These are phyloP conservation scores for Aspergillus sp. DNA, from an alignment of 2,329 filamentous ascomycete species.

Conservation along the genomic window DNA sequence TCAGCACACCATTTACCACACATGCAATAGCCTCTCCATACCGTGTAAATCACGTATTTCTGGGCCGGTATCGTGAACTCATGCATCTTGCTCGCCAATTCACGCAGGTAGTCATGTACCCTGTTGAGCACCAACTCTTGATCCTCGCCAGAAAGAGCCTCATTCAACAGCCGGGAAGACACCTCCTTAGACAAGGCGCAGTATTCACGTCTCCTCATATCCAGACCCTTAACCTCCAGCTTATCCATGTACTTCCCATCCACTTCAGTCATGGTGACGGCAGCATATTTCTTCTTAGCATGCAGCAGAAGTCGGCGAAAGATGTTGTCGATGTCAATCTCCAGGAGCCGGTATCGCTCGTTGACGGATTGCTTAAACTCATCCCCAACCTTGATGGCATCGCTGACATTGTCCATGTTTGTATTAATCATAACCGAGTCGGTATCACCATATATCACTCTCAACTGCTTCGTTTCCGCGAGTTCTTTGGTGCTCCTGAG, in stretches of 20 bases:
- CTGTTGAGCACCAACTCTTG: slow-evolving; percentile 77
- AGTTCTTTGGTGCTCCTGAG: slow-evolving; percentile 90
- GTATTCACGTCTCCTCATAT: slow-evolving; percentile 97
- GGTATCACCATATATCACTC: slow-evolving; percentile 97
- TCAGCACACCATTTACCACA: slow-evolving; percentile 8
- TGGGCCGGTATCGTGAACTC: slow-evolving; percentile 62
- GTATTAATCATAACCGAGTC: slow-evolving; percentile 99
- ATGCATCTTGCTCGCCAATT: slow-evolving; percentile 79
- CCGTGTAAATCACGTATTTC: slow-evolving; percentile 94
- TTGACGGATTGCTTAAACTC: slow-evolving; percentile 96
- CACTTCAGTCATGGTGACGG: slow-evolving; percentile 82
- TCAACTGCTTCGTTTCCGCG: slow-evolving; percentile 79
- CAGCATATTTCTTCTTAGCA: slow-evolving; percentile 99
- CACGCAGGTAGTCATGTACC: slow-evolving; percentile 85
- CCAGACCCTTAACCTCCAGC: slow-evolving; percentile 94
- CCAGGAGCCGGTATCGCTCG: slow-evolving; percentile 79
- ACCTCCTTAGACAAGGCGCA: slow-evolving; percentile 93
- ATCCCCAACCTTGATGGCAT: slow-evolving; percentile 81
- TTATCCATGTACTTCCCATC: slow-evolving; percentile 88
- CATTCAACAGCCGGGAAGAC: slow-evolving; percentile 79
- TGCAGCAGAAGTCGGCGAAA: slow-evolving; percentile 89
- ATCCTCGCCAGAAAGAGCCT: slow-evolving; percentile 89
- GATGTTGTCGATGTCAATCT: slow-evolving; percentile 97
- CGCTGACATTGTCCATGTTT: slow-evolving; percentile 85
- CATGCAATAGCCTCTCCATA: slow-evolving; percentile 19